These are phyloP conservation scores for Castanopsis chinensis DNA, from an alignment of 306 rosid genomes.

Conservation along the genomic window DNA sequence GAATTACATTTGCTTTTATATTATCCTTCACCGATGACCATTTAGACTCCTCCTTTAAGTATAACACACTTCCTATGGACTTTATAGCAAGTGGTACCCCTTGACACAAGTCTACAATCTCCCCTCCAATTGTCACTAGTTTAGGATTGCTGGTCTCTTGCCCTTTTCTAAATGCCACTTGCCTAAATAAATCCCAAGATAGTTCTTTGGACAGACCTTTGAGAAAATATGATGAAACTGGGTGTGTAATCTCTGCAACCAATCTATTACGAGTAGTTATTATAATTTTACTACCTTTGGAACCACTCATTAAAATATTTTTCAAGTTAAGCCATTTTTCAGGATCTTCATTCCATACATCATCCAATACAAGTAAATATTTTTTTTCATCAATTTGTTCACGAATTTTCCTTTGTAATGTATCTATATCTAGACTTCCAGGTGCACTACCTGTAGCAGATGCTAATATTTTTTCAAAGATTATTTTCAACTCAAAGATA, in stretches of 20 bases:
- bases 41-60: no score
- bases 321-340: slow-evolving; percentile 19
- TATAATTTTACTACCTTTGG: slow-evolving; percentile 26
- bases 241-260: slow-evolving; percentile 10
- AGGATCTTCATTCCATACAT: slow-evolving; percentile 31
- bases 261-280: slow-evolving; percentile 28
- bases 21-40: no score
- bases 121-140: slow-evolving; percentile 18
- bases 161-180: slow-evolving; percentile 15
- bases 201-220: slow-evolving; percentile 10
- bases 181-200: slow-evolving; percentile 25
- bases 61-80: no score
- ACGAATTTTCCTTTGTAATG: slow-evolving; percentile 1
- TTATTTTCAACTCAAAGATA: background rate
- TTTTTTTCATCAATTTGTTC: slow-evolving; percentile 11
- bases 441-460: background rate
- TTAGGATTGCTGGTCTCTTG: slow-evolving; percentile 7
- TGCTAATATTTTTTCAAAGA: slow-evolving; percentile 29
- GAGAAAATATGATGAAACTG: slow-evolving; percentile 1
- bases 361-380: slow-evolving; percentile 42
- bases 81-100: slow-evolving; percentile 28
- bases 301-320: slow-evolving; percentile 25
- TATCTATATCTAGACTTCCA: slow-evolving; percentile 7
- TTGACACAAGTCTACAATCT: slow-evolving; percentile 24
- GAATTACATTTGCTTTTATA: no score